Percentiles rank a stretch among this genome's conserved stretches.
Conservation (phyloP, 2,329 filamentous ascomycete species). For the Claviceps capensis region DNA sequence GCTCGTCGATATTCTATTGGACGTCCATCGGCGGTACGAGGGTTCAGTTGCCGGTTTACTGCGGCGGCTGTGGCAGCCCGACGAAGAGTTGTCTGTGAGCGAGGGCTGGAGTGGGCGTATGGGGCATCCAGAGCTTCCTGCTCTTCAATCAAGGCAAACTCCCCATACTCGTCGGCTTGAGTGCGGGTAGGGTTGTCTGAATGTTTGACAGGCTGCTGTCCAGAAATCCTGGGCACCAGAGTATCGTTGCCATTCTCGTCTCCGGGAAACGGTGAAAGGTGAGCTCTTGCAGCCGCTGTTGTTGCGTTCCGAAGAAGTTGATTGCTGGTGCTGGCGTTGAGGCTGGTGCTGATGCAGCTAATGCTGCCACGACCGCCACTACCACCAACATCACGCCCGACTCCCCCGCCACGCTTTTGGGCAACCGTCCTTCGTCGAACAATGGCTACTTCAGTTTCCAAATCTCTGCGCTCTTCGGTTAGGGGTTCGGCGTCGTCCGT, state of each 20-base stretch:
- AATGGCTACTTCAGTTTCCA: conserved; percentile 68
- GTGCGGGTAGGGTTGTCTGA: conserved; percentile 11
- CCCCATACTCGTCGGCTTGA: conserved; percentile 25
- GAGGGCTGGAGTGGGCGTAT: conserved; percentile 59
- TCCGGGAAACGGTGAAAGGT: conserved; percentile 15
- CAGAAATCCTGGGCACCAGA: conserved; percentile 35
- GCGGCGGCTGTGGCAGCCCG: conserved; percentile 67
- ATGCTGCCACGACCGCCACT: background rate
- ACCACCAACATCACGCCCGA: background rate
- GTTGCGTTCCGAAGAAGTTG: conserved; percentile 37
- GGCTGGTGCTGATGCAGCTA: background rate
- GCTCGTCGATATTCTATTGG: conserved; percentile 52
- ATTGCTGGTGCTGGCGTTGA: conserved; percentile 14
- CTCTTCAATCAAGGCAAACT: conserved; percentile 36
- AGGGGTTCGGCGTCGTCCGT: conserved; percentile 54
- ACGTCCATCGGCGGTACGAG: conserved; percentile 38
- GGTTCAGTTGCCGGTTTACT: conserved; percentile 54
- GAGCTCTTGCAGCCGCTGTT: conserved; percentile 18
- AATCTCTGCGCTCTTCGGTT: conserved; percentile 58
- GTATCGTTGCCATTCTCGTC: conserved; percentile 34
- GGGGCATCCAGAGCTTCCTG: conserved; percentile 55
- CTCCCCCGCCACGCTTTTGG: conserved; percentile 35
- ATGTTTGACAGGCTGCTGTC: conserved; percentile 12
- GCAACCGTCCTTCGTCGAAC: conserved; percentile 61
- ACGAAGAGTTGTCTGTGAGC: conserved; percentile 55